Base-by-base conservation (phyloP, 2,329 filamentous ascomycete species). In the Clonostachys rosea region DNA sequence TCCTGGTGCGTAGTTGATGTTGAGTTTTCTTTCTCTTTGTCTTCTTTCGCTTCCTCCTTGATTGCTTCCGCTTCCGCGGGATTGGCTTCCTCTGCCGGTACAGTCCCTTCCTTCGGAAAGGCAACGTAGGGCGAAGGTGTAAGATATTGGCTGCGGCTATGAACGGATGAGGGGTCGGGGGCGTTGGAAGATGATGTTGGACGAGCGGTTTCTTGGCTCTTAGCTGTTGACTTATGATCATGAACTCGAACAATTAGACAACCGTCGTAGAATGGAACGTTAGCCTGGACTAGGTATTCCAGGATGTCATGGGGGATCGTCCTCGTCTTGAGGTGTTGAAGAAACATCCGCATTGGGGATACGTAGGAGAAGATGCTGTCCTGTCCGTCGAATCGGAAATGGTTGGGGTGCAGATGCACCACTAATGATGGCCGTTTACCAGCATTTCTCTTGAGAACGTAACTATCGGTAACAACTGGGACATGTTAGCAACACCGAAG, bases 241-340 rank as follows among this genome's bases (percentile, higher is more conserved):
- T 95, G 81, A n/a, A 97, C 74, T 64, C 95, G 86, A 35, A 99
- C 91, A 55, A 99, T 97, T 48, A 99, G 78, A 60, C 92, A 96
- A 34, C 88, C 91, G 65, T 97, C 91, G 63, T 97, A 99, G 62
- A 96, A 97, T 10, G 78, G 76, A 13, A 96, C 86, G 17, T 83
- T 82, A 16, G 76, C 75, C 43, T 82, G 76, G 30, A 84, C 76
- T 47, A 99, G 81, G 55, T 92, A 86, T 43, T 87, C 83, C 11
- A 97, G 71, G 62, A 97, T 82, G 56, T 96, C 91, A 65, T 96
- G 91, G 1, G 94, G 94, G 35, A 99, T 75, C 0, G 89, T 95
- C 48, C 86, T 81, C 40, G 72, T 74, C 54, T 79, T 79, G 42
- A 97, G 66, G 64, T 96, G 91, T 54, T 95, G 84, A 36, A 96